Evolutionary conservation across 495 filamentous ascomycete genomes (phyloP), one percentile per base, ranked within the genome.

Genomic region (Penicillium antarcticum): DNA sequence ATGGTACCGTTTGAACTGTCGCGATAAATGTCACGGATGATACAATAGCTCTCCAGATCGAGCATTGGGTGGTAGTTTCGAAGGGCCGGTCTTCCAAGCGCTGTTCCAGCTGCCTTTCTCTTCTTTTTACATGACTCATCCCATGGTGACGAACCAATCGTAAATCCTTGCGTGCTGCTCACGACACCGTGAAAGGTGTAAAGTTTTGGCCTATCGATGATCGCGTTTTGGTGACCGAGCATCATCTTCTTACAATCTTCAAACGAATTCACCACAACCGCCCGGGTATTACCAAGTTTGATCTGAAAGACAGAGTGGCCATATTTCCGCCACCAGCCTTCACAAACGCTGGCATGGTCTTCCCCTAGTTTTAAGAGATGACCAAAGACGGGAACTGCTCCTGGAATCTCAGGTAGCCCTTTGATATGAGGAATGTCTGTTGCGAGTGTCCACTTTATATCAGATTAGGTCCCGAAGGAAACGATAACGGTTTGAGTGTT

Each of bases 321-420:
- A 57, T 80, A 78, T 52, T 80, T 53, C 1, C 72, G 66, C 75
- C 73, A 79, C 78, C 79, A 82, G 41, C 63, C 56, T 45, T 80
- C 77, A 26, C 74, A 80, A 1, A 75, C 67, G 0, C 63, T 78
- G 11, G 80, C 80, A 58, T 84, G 80, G 42, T 82, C 76, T 3
- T 77, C 76, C 9, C 80, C 80, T 7, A 82, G 74, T 34, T 72
- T 58, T n/a, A 78, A 65, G 0, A 84, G 69, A 61, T 83, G 77
- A 1, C 80, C 79, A 35, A 75, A 66, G 29, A 81, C 58, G 1
- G 79, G 79, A 6, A 76, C 42, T 5, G 73, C 71, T 5, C 74
- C 72, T 5, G 79, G 80, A 16, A 80, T 76, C 41, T 80, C 77
- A 11, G 75, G 76, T 0, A 83, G 42, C 18, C 75, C 75, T 36